Evolutionary conservation across 2,329 filamentous ascomycete species (phyloP).

Genomic region (Berkeleyomyces basicola): DNA sequence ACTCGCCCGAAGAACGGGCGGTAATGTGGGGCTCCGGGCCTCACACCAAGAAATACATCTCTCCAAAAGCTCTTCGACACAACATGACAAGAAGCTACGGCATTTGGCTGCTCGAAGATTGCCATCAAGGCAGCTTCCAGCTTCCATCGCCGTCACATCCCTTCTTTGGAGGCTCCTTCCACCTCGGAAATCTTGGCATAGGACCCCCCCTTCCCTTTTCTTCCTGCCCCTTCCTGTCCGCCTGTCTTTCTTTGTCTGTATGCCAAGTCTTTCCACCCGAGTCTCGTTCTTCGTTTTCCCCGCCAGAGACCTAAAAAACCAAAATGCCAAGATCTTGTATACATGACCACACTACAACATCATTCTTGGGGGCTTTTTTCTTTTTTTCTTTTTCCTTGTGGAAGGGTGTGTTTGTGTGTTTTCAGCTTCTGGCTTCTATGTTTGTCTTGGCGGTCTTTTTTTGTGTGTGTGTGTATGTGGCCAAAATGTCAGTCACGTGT

Average conservation of each 20-base stretch:
- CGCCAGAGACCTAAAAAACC: background rate
- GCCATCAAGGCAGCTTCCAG: background rate
- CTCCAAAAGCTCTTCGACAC: background rate
- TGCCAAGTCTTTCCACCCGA: slow-evolving; percentile 2
- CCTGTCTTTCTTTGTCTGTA: background rate
- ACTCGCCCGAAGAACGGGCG: background rate
- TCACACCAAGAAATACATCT: background rate
- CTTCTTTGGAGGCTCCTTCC: background rate
- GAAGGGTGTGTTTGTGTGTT: background rate
- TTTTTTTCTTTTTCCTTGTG: background rate
- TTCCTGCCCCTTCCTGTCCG: background rate
- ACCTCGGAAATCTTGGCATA: background rate
- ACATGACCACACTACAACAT: background rate
- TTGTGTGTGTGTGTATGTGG: background rate
- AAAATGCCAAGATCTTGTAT: slow-evolving; percentile 5
- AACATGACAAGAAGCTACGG: background rate
- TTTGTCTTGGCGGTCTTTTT: background rate
- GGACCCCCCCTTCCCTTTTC: background rate
- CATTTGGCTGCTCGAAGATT: background rate
- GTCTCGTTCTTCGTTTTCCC: background rate
- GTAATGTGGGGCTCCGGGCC: background rate
- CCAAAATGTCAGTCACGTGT: background rate
- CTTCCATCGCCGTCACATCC: background rate
- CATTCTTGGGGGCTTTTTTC: background rate
- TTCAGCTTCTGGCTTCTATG: background rate